Conservation (phyloP, 2,329 filamentous ascomycete genomes). For the Leptographium galeiforme region DNA sequence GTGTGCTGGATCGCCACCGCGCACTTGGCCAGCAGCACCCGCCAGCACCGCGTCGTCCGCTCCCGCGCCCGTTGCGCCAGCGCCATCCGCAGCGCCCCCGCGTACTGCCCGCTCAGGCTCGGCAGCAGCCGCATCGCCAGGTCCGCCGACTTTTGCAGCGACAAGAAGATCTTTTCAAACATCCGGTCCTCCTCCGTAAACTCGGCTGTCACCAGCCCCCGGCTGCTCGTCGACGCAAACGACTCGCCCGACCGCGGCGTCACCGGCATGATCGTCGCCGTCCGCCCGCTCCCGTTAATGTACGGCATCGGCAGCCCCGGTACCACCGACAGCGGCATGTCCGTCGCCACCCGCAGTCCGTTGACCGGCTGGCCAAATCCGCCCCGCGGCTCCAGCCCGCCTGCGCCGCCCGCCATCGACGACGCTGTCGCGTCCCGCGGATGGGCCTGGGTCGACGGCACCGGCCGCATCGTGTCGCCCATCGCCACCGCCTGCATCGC, state of each 20-base stretch:
- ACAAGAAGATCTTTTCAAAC: slow-evolving; percentile 73
- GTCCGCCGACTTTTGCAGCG: slow-evolving; percentile 60
- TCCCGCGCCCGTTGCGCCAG: slow-evolving; percentile 46
- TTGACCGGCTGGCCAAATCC: slow-evolving; percentile 32
- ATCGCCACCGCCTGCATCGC: slow-evolving; percentile 14
- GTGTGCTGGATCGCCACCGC: slow-evolving; percentile 58
- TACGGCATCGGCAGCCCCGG: slow-evolving; percentile 21
- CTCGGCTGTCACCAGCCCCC: slow-evolving; percentile 39
- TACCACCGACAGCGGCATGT: slow-evolving; percentile 26
- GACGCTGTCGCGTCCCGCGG: slow-evolving; percentile 5
- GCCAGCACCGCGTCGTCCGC: slow-evolving; percentile 52
- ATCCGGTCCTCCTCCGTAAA: slow-evolving; percentile 63
- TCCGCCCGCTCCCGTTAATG: slow-evolving; percentile 35
- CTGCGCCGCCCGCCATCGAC: slow-evolving; percentile 32
- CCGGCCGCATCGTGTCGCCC: slow-evolving; percentile 27
- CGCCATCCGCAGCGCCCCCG: slow-evolving; percentile 47
- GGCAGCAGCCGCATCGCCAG: slow-evolving; percentile 61
- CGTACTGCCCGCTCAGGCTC: slow-evolving; percentile 52
- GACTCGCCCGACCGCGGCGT: slow-evolving; percentile 77
- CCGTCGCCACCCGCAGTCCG: slow-evolving; percentile 43
- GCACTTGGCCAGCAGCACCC: slow-evolving; percentile 57
- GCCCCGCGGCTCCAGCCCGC: slow-evolving; percentile 23
- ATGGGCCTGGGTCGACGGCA: slow-evolving; percentile 31
- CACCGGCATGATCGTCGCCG: slow-evolving; percentile 39
- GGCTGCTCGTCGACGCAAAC: slow-evolving; percentile 47